phyloP scores from a whole-genome alignment of 805 yeast genomes.

The Wickerhamiella vanderwaltii region DNA sequence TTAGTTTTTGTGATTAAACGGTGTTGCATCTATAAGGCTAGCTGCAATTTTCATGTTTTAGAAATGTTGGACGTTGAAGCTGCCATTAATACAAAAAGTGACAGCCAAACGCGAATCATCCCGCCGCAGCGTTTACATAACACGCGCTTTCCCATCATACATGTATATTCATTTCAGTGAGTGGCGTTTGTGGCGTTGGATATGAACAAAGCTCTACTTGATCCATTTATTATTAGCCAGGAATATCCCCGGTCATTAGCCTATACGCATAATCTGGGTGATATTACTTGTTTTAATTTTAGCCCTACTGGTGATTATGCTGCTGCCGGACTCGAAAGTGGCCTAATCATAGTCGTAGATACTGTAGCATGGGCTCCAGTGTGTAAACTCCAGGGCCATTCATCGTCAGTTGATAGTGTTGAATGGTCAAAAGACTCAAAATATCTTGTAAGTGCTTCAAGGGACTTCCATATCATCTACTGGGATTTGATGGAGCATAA shows the following conservation, averaged over 20 bases:
- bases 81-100: no score
- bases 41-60: no score
- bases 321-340: conserved; percentile 69
- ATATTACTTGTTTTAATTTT: conserved; percentile 55
- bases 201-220: conserved; percentile 74
- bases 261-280: conserved; percentile 41
- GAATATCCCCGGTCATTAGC: conserved; percentile 83
- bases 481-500: conserved; percentile 55
- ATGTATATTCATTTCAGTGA: no score
- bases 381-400: conserved; percentile 49
- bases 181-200: no score
- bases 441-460: conserved; percentile 53
- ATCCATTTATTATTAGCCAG: conserved; percentile 82
- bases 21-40: no score
- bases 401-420: conserved; percentile 54
- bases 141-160: no score
- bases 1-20: no score
- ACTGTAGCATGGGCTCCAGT: conserved; percentile 51
- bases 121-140: no score
- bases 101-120: no score
- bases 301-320: conserved; percentile 71
- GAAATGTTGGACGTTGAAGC: no score
- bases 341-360: conserved; percentile 62
- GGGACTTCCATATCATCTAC: conserved; percentile 70
- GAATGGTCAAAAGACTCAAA: conserved; percentile 68